Evolutionary conservation across 495 filamentous ascomycete genomes (phyloP).

Genomic region (Penicillium atrosanguineum): DNA sequence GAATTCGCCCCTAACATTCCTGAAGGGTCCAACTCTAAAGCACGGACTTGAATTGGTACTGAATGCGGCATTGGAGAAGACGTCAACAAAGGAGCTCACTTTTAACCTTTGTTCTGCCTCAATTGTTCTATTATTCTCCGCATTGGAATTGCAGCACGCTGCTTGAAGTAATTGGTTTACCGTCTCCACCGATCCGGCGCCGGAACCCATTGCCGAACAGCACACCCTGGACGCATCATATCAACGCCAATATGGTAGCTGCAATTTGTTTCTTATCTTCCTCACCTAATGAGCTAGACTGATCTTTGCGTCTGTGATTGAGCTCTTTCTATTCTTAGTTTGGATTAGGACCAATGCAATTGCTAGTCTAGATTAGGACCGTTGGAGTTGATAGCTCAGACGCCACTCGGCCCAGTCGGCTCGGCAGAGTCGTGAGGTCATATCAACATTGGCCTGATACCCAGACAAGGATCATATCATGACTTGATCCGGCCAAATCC

Average conservation of each 20-base stretch:
- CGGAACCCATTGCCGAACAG: too few relatives aligned
- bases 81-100: background rate
- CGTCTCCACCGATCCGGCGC: too few relatives aligned
- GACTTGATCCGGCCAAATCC: background rate
- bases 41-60: background rate
- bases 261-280: background rate
- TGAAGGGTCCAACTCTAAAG: background rate
- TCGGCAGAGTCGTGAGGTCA: background rate
- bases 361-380: background rate
- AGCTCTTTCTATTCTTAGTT: background rate
- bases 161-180: too few relatives aligned
- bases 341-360: background rate
- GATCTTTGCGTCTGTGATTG: background rate
- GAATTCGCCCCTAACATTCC: conserved; percentile 2
- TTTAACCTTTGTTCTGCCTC: too few relatives aligned
- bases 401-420: background rate
- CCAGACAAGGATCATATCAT: background rate
- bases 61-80: background rate
- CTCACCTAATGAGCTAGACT: background rate
- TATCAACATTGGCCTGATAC: background rate
- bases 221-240: background rate
- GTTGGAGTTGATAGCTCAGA: background rate
- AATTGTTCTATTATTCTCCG: too few relatives aligned
- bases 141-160: too few relatives aligned
- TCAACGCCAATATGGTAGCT: background rate